phyloP scores from a whole-genome alignment of 176 grass and related monocot species.

The Otatea glauca region DNA sequence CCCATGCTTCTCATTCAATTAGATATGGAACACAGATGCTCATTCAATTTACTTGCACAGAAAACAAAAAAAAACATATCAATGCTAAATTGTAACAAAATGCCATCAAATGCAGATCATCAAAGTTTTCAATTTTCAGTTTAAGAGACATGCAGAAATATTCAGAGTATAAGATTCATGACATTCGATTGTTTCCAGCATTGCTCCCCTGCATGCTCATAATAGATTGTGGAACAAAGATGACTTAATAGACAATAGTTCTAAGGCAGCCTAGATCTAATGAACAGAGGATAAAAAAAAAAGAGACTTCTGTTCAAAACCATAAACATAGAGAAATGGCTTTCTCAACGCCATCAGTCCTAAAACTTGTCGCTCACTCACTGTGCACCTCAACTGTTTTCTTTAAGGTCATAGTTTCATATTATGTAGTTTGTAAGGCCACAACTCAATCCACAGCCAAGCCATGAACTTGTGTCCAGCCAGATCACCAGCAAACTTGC shows the following conservation, averaged over 20 bases:
- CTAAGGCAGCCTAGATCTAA: not conserved
- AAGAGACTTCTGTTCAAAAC: not conserved
- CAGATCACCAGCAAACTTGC: not conserved
- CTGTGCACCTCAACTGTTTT: not conserved
- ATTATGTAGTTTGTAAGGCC: not conserved
- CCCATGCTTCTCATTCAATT: conserved; percentile 10
- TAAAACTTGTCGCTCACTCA: not conserved
- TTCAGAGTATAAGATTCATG: not conserved
- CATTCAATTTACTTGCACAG: not conserved
- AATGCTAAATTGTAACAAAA: not conserved
- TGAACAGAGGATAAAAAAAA: not conserved
- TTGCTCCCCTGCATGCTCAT: conserved; percentile 17
- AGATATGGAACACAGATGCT: not conserved
- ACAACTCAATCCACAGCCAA: not conserved
- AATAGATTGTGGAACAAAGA: not conserved
- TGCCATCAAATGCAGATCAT: not conserved
- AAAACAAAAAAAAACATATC: not conserved
- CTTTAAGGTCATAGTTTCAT: not conserved
- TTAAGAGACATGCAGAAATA: conserved; percentile 23
- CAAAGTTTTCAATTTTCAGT: not conserved
- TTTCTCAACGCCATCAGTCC: not conserved
- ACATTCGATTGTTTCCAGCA: not conserved
- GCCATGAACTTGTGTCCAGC: not conserved
- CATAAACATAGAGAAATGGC: not conserved
- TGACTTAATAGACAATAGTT: conserved; percentile 1